Conservation (phyloP, 2,329 filamentous ascomycete genomes). For the Fusarium sp. region DNA sequence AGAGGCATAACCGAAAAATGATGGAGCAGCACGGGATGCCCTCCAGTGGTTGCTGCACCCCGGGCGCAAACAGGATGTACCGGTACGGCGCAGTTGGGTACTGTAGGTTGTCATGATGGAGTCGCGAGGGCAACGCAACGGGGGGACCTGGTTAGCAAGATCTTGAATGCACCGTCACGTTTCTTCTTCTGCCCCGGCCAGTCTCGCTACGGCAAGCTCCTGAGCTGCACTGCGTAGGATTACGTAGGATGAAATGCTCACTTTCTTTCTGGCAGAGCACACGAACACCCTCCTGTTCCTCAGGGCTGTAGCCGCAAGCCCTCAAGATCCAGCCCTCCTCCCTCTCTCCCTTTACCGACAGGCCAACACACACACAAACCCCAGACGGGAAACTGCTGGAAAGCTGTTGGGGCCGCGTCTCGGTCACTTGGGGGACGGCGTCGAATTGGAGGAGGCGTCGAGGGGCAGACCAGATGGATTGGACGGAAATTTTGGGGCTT, state of each 20-base stretch:
- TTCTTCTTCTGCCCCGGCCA: neutral
- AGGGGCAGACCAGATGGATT: conserved; percentile 23
- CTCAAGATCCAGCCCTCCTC: neutral
- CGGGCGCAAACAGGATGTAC: neutral
- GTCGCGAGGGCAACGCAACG: neutral
- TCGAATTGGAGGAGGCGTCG: conserved; percentile 14
- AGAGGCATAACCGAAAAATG: conserved; percentile 13
- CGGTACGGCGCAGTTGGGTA: conserved; percentile 11
- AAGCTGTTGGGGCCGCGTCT: conserved; percentile 34
- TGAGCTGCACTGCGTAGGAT: neutral
- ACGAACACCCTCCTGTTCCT: conserved; percentile 7
- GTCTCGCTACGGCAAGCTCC: neutral
- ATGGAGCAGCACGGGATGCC: neutral
- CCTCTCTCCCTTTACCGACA: conserved; percentile 8
- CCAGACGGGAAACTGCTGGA: conserved; percentile 15
- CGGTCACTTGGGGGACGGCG: conserved; percentile 31
- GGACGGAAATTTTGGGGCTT: conserved; percentile 36
- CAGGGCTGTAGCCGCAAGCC: conserved; percentile 21
- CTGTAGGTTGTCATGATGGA: conserved; percentile 32
- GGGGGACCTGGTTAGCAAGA: neutral
- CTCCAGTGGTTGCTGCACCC: conserved; percentile 9
- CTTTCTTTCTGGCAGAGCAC: neutral
- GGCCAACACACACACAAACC: conserved; percentile 18
- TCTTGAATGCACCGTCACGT: conserved; percentile 3
- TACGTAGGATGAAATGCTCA: neutral